phyloP scores from a whole-genome alignment of 2,329 filamentous ascomycete genomes.

The Stagonosporopsis cucurbitacearum region DNA sequence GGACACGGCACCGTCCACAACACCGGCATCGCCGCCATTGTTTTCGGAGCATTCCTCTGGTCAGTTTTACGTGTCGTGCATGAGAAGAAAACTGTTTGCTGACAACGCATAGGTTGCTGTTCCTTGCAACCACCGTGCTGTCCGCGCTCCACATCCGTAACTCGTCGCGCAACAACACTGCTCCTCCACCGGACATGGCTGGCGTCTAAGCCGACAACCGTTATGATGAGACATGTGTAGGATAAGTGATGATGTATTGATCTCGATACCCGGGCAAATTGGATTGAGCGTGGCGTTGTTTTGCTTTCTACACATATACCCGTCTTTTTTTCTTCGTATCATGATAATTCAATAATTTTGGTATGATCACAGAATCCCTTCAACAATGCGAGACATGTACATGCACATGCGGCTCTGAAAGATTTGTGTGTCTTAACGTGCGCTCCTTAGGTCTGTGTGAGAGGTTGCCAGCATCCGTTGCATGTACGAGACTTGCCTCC shows the following conservation, averaged over 20 bases:
- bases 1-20: conserved; percentile 59
- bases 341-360: no score
- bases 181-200: conserved; percentile 47
- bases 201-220: conserved; percentile 38
- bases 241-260: not conserved
- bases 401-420: no score
- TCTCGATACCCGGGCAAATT: not conserved
- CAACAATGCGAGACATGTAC: no score
- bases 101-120: conserved; percentile 54
- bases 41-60: conserved; percentile 73
- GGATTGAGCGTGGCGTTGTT: conserved; percentile 15
- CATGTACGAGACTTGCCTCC: not conserved
- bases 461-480: not conserved
- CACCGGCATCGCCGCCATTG: conserved; percentile 67
- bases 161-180: conserved; percentile 43
- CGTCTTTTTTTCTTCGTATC: not conserved
- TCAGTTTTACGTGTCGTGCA: conserved; percentile 47
- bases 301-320: not conserved
- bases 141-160: conserved; percentile 57
- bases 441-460: no score
- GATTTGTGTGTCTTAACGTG: no score
- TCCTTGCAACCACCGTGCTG: conserved; percentile 58
- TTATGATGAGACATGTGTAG: no score
- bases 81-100: conserved; percentile 1
- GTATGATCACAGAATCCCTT: no score